Conservation (phyloP, 768 basidiomycete species). For the Termitomyces sp. region DNA sequence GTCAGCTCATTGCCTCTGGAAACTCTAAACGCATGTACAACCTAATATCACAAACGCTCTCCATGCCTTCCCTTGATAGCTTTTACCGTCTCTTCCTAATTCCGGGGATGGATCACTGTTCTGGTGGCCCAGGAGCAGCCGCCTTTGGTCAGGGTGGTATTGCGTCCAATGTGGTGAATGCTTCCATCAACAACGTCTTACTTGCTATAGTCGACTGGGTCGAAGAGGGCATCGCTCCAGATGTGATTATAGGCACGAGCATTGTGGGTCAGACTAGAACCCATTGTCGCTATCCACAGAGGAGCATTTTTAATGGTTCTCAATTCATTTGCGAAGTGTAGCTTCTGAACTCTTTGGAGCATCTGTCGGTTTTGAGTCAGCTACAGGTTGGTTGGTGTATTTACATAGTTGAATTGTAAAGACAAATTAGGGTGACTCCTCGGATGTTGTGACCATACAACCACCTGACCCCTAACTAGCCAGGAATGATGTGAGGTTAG, state of each 20-base stretch:
- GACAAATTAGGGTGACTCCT: background rate
- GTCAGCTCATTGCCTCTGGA: slow-evolving; percentile 7
- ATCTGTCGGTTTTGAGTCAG: background rate
- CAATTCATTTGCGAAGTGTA: background rate
- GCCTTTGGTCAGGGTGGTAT: slow-evolving; percentile 7
- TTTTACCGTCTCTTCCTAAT: slow-evolving; percentile 11
- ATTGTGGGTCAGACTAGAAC: background rate
- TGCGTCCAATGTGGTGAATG: slow-evolving; percentile 1
- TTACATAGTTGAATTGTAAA: background rate
- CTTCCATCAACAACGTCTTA: slow-evolving; percentile 4
- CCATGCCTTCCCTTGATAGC: slow-evolving; percentile 4
- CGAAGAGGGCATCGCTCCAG: slow-evolving; percentile 7
- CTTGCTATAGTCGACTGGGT: slow-evolving; percentile 3
- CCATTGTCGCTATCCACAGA: slow-evolving; percentile 9
- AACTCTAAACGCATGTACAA: background rate
- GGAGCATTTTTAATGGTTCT: slow-evolving; percentile 3
- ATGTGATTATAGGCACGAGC: slow-evolving; percentile 2
- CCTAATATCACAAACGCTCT: slow-evolving; percentile 3
- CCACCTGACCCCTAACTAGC: too few relatives aligned
- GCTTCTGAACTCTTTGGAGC: background rate
- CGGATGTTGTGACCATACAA: background rate
- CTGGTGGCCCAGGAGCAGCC: slow-evolving; percentile 6
- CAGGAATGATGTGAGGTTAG: too few relatives aligned
- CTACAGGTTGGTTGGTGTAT: background rate
- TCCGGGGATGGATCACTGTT: slow-evolving; percentile 10